phyloP scores from a whole-genome alignment of 1,284 basidiomycete species.

The Ustilago nuda region DNA sequence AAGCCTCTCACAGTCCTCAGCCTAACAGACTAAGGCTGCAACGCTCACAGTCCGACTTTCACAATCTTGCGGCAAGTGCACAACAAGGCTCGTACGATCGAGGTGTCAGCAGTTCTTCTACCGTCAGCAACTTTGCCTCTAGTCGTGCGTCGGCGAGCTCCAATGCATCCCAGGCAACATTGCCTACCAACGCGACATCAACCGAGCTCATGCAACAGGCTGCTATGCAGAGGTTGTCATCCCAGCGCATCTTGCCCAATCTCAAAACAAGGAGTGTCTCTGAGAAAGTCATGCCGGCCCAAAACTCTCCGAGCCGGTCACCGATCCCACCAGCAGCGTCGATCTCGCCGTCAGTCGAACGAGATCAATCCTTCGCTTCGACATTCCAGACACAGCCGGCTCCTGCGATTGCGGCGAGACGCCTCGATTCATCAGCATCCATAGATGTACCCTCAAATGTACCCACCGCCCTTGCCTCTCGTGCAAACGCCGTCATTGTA shows the following conservation, averaged over 20 bases:
- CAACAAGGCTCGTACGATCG: background rate
- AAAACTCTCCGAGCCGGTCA: slow-evolving; percentile 8
- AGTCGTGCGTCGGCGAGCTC: background rate
- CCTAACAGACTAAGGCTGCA: background rate
- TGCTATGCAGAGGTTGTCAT: slow-evolving; percentile 44
- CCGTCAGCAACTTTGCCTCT: slow-evolving; percentile 9
- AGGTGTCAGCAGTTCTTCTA: slow-evolving; percentile 20
- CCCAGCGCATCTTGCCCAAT: slow-evolving; percentile 31
- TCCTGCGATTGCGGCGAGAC: background rate
- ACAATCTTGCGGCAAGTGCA: slow-evolving; percentile 11
- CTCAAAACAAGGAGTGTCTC: slow-evolving; percentile 18
- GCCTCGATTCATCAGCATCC: background rate
- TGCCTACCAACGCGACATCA: slow-evolving; percentile 9
- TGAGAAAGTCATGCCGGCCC: slow-evolving; percentile 12
- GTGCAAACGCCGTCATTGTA: slow-evolving; percentile 7
- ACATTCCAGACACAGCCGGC: background rate
- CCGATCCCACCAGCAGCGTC: background rate
- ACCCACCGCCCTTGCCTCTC: background rate
- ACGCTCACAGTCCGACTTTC: slow-evolving; percentile 32
- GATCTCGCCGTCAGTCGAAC: background rate
- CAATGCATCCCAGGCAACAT: background rate
- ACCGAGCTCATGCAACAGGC: slow-evolving; percentile 44
- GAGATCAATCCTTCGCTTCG: background rate
- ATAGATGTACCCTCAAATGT: too few species aligned
- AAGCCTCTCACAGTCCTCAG: background rate